Base-by-base conservation (phyloP, 2,329 filamentous ascomycete species). In the Epichloe bromicola region DNA sequence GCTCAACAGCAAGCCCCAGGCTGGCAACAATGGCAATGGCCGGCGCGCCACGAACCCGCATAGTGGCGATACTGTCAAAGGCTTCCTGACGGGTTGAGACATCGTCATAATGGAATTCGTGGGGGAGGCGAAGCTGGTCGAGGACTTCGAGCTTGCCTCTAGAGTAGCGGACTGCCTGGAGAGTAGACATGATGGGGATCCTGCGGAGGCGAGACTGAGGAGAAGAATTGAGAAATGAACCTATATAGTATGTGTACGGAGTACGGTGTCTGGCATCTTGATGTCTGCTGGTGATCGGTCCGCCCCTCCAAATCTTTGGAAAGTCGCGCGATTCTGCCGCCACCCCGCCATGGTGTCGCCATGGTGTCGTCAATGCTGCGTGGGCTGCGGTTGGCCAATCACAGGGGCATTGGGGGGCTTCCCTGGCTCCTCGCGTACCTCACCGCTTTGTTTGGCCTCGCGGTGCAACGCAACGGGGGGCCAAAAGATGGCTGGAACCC, bases 1-100 rank as follows among this genome's bases (percentile, higher is more conserved):
- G 70, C 66, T 97, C 91, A 8, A 95, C 87, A 1, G 89, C 90
- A 37, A 96, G 78, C 2, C 87, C 84, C 36, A 98, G 78, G 19
- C 86, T 87, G 20, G 93, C 93, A n/a, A 98, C 93, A 57, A 98
- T 97, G 43, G 93, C 93, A 65, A 98, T 98, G 44, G 93, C 93
- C 0, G 93, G 93, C 5, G 93, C 93, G 36, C 69, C 88, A 60
- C 87, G 81, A 6, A 84, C 81, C 46, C 82, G 71, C 87, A 93
- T 93, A 15, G 85, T 77, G 59, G 81, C 82, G 69, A 93, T 93
- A 60, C 85, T 86, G 64, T 88, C 83, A 70, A 88, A 93, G 38
- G 85, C 87, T 67, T 88, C 84, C 59, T 83, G 78, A 55, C 82
- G 79, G 11, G 79, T 85, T 33, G 75, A 75, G 49, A 91, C 79